Evolutionary conservation across 306 rosid species (phyloP).

Genomic region (Macrotyloma uniflorum): DNA sequence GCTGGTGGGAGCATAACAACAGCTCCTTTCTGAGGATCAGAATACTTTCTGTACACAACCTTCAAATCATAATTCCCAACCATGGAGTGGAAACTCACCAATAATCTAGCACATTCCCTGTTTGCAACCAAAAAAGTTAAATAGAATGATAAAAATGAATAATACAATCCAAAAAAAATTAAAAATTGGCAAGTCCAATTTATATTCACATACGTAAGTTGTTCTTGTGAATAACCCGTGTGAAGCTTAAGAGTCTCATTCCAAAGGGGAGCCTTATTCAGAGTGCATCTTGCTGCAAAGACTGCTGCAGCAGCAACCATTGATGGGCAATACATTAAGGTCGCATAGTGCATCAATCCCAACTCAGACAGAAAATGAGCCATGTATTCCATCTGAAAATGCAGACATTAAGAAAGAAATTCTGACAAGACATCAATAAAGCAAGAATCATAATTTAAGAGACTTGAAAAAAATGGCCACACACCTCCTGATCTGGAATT

Average conservation of each 20-base stretch:
- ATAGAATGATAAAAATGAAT: no score
- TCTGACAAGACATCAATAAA: neutral
- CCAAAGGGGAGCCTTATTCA: constrained; percentile 68
- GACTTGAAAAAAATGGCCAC: no score
- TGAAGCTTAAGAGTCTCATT: constrained; percentile 67
- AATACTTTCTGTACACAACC: constrained; percentile 62
- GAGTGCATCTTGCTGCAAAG: constrained; percentile 75
- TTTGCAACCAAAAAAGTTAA: neutral
- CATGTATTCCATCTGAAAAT: constrained; percentile 61
- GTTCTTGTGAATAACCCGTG: constrained; percentile 70
- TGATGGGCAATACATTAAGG: constrained; percentile 69
- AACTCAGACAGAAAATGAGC: constrained; percentile 73
- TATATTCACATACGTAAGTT: constrained; percentile 54
- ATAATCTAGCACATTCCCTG: constrained; percentile 69
- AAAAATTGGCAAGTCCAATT: neutral
- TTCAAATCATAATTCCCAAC: constrained; percentile 56
- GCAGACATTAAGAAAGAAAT: neutral
- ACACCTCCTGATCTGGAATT: neutral
- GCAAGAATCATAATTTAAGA: neutral
- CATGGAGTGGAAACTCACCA: constrained; percentile 57
- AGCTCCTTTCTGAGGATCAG: constrained; percentile 52
- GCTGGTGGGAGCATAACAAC: constrained; percentile 78
- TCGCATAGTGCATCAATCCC: constrained; percentile 68
- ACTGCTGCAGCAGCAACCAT: constrained; percentile 94
- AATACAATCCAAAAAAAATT: no score